Base-by-base conservation (phyloP, 495 filamentous ascomycete species). In the Pyrenula massariospora region DNA sequence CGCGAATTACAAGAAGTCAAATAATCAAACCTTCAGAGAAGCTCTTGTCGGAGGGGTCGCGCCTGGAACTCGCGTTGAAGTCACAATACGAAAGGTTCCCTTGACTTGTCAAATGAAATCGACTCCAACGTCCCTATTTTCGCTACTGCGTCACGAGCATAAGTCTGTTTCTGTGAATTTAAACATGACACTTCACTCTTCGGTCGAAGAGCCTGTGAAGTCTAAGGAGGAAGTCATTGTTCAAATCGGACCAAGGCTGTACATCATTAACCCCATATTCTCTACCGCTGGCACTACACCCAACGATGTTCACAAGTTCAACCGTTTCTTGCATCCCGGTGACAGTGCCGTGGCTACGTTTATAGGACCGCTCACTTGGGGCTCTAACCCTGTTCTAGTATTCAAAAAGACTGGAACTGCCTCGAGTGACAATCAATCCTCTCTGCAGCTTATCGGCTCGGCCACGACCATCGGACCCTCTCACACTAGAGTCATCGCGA, bases 261-360 rank as follows among this genome's bases (percentile, higher is more conserved):
- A 95, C 60, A 70, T 89, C 36, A 83, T 95, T 68, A 95, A 93
- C 59, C 91, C 93, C 21, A 70, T 98, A 22, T 97, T 92, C 76
- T 95, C 89, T 2, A 80, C 86, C 61, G 72, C 76, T 12, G 90
- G 89, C 56, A 88, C 83, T 65, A 92, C 91, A 0, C 87, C 87
- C 54, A 98, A 98, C 71, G 84, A 96, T 64, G 89, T 98, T 12
- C 88, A 96, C 75, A 97, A 97, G 68, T 97, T 87, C 73, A 87
- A 92, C 69, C 89, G 94, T 10, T 97, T 83, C 75, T 77, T 97
- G 2, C 88, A 95, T 65, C 91, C 93, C 0, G 91, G 92, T 2
- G 83, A 88, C 64, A 92, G 88, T 12, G 88, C 87, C n/a, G 82
- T 96, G 49, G 94, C 92, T 5, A 85, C 87, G 10, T 95, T 95